Evolutionary conservation across 768 basidiomycete species (phyloP), one percentile per base, ranked within the genome.

Genomic region (Calocybe indica): DNA sequence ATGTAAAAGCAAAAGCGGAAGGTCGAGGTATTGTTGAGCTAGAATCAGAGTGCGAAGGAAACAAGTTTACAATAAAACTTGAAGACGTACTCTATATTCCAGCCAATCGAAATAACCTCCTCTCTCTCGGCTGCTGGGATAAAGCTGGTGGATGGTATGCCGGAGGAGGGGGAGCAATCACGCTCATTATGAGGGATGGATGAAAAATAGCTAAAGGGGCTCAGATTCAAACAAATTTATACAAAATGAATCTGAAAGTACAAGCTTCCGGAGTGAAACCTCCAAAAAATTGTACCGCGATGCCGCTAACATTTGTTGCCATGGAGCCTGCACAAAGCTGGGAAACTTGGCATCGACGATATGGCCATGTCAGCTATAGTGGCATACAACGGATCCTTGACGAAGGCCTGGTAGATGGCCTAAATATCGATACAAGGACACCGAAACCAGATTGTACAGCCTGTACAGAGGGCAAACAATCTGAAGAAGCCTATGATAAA

Each of bases 61-160:
- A 44, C 29, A 43, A 48, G 10, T 39, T 12, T 22, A 9, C n/a
- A 5, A 31, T 51, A 10, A 7, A 12, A 22, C 22, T 22, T 22
- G 22, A 22, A 22, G 22, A 22, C 22, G 4, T 22, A 22, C 22
- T 22, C 22, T 32, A 36, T 48, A n/a, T 34, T 5, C 32, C 32
- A 41, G 34, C 22, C 28, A 35, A 29, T 37, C 1, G 8, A 37
- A 29, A 50, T 11, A 50, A 47, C 30, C 48, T 50, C 11, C 12
- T 51, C 10, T 51, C 44, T 5, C 37, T 50, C 32, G 42, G 48
- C 15, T 13, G 40, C 7, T 52, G 51, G 51, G 36, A 52, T 37
- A 37, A 15, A 12, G 40, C 51, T 37, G 51, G 51, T n/a, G 36
- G 47, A 13, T 7, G 9, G 6, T 52, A 52, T n/a, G 9, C 14